These are phyloP conservation scores for Xylaria multiplex DNA, from an alignment of 2,329 filamentous ascomycete species.

Conservation along the genomic window DNA sequence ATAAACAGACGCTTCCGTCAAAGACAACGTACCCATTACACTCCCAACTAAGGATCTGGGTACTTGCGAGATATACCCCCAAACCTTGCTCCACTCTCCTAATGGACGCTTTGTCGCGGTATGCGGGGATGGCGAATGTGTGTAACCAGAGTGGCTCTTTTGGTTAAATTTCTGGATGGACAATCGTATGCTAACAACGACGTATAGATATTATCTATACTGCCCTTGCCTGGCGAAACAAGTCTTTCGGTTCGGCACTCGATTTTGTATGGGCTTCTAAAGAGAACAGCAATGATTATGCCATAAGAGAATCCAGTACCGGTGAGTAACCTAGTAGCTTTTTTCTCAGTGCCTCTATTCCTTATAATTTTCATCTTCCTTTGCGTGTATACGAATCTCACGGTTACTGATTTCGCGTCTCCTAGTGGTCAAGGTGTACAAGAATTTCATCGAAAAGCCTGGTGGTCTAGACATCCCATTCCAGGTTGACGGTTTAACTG, in stretches of 20 bases:
- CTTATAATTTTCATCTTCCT: too few relatives aligned
- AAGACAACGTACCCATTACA: constrained; percentile 87
- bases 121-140: constrained; percentile 91
- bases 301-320: constrained; percentile 92
- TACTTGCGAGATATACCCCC: constrained; percentile 95
- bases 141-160: neutral
- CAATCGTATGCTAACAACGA: constrained; percentile 5
- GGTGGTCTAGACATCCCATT: constrained; percentile 94
- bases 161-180: neutral
- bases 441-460: constrained; percentile 93
- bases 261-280: constrained; percentile 98
- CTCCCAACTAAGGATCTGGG: constrained; percentile 94
- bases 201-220: constrained; percentile 87
- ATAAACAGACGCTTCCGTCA: constrained; percentile 74
- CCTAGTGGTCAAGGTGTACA: constrained; percentile 84
- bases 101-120: constrained; percentile 85
- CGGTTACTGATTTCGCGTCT: constrained; percentile 9
- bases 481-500: constrained; percentile 89
- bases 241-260: constrained; percentile 92
- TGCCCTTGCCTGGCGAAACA: constrained; percentile 94
- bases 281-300: constrained; percentile 98
- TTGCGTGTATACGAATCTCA: neutral
- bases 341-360: neutral
- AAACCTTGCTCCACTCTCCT: constrained; percentile 93
- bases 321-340: constrained; percentile 55